phyloP scores from a whole-genome alignment of 306 rosid genomes.

The Senna siamea region DNA sequence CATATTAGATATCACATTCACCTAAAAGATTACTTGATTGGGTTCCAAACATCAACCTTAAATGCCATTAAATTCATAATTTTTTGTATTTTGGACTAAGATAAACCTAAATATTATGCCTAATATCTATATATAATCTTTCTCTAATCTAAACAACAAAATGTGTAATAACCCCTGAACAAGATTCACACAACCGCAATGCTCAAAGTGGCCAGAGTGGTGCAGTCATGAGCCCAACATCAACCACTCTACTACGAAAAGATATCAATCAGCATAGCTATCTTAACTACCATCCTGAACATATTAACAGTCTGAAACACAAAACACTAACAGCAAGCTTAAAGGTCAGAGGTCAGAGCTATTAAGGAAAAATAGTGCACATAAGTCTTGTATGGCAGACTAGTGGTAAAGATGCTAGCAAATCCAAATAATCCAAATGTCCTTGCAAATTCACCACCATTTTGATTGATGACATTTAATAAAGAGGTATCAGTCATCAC shows the following conservation, averaged over 20 bases:
- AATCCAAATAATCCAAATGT: not conserved
- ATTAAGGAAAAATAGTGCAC: not conserved
- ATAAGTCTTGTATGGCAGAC: not conserved
- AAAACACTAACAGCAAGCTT: constrained; percentile 10
- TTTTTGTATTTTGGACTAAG: too few relatives aligned
- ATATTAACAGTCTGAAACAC: constrained; percentile 1
- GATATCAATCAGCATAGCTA: constrained; percentile 4
- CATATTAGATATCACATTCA: too few relatives aligned
- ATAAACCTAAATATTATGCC: constrained; percentile 6
- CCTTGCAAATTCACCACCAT: not conserved
- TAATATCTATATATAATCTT: not conserved
- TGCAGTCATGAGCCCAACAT: not conserved
- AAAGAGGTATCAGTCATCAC: not conserved
- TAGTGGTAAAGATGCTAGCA: not conserved
- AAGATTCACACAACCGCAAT: constrained; percentile 7
- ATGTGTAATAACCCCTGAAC: not conserved
- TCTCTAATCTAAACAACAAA: constrained; percentile 4
- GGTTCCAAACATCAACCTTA: too few relatives aligned
- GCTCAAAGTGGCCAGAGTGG: not conserved
- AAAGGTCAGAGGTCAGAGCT: not conserved
- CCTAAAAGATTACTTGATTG: too few relatives aligned
- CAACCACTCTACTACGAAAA: constrained; percentile 16
- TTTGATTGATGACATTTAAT: not conserved
- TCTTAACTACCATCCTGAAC: constrained; percentile 18
- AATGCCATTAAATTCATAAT: too few relatives aligned